phyloP scores from a whole-genome alignment of 331 rosid species.

The Telfairia occidentalis region DNA sequence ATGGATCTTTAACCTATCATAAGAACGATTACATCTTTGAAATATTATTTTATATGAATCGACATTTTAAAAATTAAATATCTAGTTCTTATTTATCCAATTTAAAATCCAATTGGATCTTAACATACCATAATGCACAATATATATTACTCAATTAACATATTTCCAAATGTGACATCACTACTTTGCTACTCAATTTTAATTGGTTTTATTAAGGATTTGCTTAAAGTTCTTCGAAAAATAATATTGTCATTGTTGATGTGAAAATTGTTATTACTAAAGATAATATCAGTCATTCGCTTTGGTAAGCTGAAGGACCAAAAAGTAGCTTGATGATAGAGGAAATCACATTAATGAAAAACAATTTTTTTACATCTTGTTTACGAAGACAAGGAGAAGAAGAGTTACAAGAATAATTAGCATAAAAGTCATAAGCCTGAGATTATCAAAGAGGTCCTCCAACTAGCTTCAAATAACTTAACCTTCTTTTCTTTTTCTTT shows the following conservation, averaged over 20 bases:
- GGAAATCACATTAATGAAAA: background rate
- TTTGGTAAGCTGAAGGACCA: too few relatives aligned
- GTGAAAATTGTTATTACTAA: background rate
- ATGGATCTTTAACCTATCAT: too few relatives aligned
- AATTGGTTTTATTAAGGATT: background rate
- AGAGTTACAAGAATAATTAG: background rate
- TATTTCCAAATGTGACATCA: background rate
- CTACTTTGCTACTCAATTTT: too few relatives aligned
- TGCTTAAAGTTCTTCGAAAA: background rate
- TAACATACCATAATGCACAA: too few relatives aligned
- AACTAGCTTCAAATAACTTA: slow-evolving; percentile 1
- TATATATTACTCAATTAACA: too few relatives aligned
- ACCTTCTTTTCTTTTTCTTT: background rate
- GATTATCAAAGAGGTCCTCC: background rate
- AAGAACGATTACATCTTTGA: too few relatives aligned
- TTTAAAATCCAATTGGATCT: too few relatives aligned
- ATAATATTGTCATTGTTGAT: background rate
- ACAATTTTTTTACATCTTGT: background rate
- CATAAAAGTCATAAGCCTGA: background rate
- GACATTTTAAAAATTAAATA: too few relatives aligned
- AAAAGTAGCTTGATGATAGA: background rate
- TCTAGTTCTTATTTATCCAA: background rate
- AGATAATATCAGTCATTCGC: background rate
- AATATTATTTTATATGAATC: too few relatives aligned
- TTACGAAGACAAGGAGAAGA: background rate